Percentiles rank a stretch among this genome's conserved stretches.
phyloP scores from a whole-genome alignment of 148 eudicot genomes.

The Amaranthus cruentus region DNA sequence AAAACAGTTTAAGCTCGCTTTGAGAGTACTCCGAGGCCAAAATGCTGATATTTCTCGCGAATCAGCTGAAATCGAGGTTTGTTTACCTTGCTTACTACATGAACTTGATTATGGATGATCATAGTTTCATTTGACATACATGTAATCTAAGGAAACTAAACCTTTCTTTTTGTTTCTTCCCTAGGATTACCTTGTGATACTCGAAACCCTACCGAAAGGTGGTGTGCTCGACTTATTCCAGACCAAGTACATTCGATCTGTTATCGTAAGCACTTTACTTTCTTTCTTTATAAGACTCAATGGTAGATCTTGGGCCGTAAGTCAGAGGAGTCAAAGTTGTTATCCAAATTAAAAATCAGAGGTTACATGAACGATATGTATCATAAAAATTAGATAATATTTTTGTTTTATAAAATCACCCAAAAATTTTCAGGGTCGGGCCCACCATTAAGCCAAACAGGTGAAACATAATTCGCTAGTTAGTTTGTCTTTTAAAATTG shows the following conservation, averaged over 20 bases:
- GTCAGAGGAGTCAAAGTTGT: too few species aligned
- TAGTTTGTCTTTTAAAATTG: too few species aligned
- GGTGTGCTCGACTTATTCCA: slow-evolving; percentile 51
- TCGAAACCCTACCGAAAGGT: slow-evolving; percentile 54
- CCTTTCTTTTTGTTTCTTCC: not conserved
- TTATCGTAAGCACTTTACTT: slow-evolving; percentile 50
- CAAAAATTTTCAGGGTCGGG: too few species aligned
- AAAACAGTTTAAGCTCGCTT: slow-evolving; percentile 52
- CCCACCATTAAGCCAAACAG: too few species aligned
- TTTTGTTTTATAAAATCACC: too few species aligned
- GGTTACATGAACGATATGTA: too few species aligned
- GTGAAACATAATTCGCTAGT: too few species aligned
- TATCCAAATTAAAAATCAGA: too few species aligned
- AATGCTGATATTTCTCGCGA: slow-evolving; percentile 57
- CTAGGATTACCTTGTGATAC: slow-evolving; percentile 42
- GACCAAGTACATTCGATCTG: slow-evolving; percentile 46
- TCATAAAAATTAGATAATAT: too few species aligned
- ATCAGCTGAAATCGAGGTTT: slow-evolving; percentile 61
- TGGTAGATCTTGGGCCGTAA: too few species aligned
- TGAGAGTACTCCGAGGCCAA: slow-evolving; percentile 61
- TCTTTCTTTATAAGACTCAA: not conserved
- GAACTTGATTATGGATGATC: not conserved
- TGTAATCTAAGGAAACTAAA: not conserved
- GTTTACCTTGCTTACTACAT: not conserved
- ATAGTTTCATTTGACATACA: too few species aligned